Evolutionary conservation across 164 flowering plant species (phyloP).

Genomic region (Nymphaea colorata): DNA sequence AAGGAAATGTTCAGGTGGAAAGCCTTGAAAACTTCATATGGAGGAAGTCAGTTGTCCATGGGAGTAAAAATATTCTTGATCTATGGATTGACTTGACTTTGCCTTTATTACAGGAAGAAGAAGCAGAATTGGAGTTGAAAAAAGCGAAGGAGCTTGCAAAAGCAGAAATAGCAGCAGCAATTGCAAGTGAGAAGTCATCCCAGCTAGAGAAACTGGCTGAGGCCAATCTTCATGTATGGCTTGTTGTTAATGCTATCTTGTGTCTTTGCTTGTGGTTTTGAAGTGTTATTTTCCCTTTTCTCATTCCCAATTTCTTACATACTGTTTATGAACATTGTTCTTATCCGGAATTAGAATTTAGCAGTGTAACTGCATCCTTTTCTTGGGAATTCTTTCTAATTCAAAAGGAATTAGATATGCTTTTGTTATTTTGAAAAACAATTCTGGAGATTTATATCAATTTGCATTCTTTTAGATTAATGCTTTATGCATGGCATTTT

Average conservation of each 20-base stretch:
- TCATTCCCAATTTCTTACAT: too few species aligned
- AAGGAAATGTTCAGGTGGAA: not conserved
- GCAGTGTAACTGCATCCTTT: too few species aligned
- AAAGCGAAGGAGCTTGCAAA: constrained; percentile 61
- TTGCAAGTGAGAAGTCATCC: constrained; percentile 83
- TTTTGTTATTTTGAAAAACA: not conserved
- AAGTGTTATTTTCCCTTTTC: too few species aligned
- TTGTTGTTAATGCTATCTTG: not conserved
- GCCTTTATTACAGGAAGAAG: constrained; percentile 49
- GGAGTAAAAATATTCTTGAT: not conserved
- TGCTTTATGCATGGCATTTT: constrained; percentile 94
- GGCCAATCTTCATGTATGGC: constrained; percentile 79
- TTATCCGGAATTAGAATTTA: too few species aligned
- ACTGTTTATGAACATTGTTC: too few species aligned
- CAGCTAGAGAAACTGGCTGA: constrained; percentile 92
- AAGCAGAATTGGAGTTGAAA: constrained; percentile 51
- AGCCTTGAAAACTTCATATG: not conserved
- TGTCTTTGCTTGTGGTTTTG: too few species aligned
- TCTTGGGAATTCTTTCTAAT: too few species aligned
- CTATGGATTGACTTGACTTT: not conserved
- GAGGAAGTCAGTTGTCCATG: not conserved
- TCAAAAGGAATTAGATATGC: too few species aligned
- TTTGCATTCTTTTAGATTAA: constrained; percentile 41
- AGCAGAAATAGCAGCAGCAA: constrained; percentile 76
- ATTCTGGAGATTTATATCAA: too few species aligned